Evolutionary conservation across 2,329 filamentous ascomycete genomes (phyloP).

Genomic region (Aureobasidium musti): DNA sequence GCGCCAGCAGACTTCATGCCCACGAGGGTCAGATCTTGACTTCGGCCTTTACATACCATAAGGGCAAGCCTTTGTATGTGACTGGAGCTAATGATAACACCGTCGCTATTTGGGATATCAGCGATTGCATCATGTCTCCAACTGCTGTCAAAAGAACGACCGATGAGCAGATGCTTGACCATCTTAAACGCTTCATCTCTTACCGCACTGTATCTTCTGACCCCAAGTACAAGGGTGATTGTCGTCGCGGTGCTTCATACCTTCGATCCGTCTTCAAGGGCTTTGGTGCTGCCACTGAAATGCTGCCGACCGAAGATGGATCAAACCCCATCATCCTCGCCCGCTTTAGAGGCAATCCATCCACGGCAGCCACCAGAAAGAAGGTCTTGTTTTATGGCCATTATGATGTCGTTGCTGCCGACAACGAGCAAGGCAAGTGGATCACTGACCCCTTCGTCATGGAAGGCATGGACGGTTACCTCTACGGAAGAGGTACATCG

Average conservation of each 20-base stretch:
- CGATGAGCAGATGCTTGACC: constrained; percentile 63
- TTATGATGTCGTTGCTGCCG: constrained; percentile 93
- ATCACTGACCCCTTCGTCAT: constrained; percentile 84
- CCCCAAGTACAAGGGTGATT: constrained; percentile 84
- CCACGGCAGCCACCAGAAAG: constrained; percentile 67
- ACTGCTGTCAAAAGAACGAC: constrained; percentile 54
- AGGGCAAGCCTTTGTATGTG: constrained; percentile 78
- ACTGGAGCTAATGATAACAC: constrained; percentile 92
- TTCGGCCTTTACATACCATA: constrained; percentile 71
- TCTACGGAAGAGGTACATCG: constrained; percentile 94
- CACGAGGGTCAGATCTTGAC: constrained; percentile 86
- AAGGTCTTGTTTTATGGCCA: constrained; percentile 96
- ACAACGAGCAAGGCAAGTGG: constrained; percentile 82
- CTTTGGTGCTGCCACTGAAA: constrained; percentile 83
- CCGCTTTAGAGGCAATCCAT: constrained; percentile 75
- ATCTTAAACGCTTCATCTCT: constrained; percentile 80
- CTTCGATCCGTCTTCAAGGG: constrained; percentile 88
- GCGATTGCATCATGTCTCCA: constrained; percentile 54
- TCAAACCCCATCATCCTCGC: constrained; percentile 94
- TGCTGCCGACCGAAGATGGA: constrained; percentile 76
- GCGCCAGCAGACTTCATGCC: constrained; percentile 74
- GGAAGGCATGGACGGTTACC: constrained; percentile 83
- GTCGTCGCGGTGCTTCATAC: constrained; percentile 87
- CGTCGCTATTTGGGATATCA: constrained; percentile 84
- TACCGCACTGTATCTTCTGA: constrained; percentile 91